Evolutionary conservation across 371 early-diverging fungal genomes (phyloP), one percentile per base, ranked within the genome.

Genomic region (Entomophthora muscae): DNA sequence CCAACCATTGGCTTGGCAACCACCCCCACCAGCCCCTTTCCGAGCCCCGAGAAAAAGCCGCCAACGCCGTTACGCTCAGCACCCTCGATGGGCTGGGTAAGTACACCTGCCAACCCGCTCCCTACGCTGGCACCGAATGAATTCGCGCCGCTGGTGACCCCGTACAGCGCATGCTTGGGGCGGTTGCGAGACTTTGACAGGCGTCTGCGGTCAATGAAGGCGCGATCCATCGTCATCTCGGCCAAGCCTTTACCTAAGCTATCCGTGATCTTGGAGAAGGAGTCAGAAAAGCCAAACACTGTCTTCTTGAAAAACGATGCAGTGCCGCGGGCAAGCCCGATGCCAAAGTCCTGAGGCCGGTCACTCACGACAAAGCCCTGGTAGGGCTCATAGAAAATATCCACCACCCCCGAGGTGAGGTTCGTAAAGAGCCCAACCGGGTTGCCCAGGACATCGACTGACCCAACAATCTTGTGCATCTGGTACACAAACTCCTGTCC

Each of bases 341-440:
- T 78, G 10, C 95, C 96, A 65, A 97, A 78, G 68, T 95, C 98
- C 69, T 95, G 91, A 0, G 98, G 97, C 13, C 91, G 76, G 57
- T 90, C 90, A 62, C 93, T 93, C 82, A 91, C 89, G 52, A 94
- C 85, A 59, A 97, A 84, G 0, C 98, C 98, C 75, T 94, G 91
- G 77, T 89, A 88, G 0, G 98, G 98, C 66, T 98, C 98, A 73
- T 97, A 98, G 72, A 98, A 98, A 57, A 98, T 80, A 68, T 95
- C 97, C 0, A 82, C 80, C 0, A 97, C 95, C 3, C 98, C 99
- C 0, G 93, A 91, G 64, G 90, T 87, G 52, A 98, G 76, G 64
- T 83, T 96, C 73, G 81, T 94, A 71, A 97, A 98, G 28, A 98
- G 72, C 0, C 98, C 97, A 0, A 97, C 95, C 0, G 99, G 99